phyloP scores from a whole-genome alignment of 1,139 yeast species.

The Debaryomyces robertsiae region DNA sequence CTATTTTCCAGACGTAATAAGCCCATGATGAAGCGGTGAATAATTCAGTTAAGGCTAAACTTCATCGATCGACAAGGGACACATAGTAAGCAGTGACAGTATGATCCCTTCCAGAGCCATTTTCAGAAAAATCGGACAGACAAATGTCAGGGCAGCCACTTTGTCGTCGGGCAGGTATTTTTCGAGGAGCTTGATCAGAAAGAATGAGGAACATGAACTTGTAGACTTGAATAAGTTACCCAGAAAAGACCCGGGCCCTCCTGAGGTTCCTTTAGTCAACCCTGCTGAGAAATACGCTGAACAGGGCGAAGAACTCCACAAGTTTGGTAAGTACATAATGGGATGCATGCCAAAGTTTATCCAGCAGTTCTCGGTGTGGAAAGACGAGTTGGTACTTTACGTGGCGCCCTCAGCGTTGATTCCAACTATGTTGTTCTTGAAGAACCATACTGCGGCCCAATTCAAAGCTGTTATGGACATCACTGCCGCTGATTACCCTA shows the following conservation, averaged over 20 bases:
- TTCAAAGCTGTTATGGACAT: constrained; percentile 78
- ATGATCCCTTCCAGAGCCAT: constrained; percentile 11
- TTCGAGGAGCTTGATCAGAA: constrained; percentile 12
- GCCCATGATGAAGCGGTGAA: neutral
- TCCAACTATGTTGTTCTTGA: constrained; percentile 70
- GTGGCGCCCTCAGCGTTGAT: constrained; percentile 76
- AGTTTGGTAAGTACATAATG: constrained; percentile 79
- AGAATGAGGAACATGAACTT: constrained; percentile 32
- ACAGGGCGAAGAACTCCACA: constrained; percentile 73
- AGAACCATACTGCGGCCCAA: constrained; percentile 80
- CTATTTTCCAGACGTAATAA: constrained; percentile 12
- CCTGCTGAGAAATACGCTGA: constrained; percentile 78
- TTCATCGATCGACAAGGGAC: neutral
- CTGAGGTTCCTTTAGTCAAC: constrained; percentile 64
- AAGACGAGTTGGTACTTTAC: constrained; percentile 79
- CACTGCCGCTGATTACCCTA: constrained; percentile 86
- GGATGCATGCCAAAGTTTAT: constrained; percentile 79
- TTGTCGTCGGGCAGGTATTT: constrained; percentile 15
- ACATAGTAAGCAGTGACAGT: neutral
- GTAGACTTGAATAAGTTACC: constrained; percentile 42
- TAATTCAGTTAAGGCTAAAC: no score
- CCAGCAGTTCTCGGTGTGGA: constrained; percentile 88
- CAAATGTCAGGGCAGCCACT: constrained; percentile 9
- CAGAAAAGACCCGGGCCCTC: constrained; percentile 38
- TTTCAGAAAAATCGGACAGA: constrained; percentile 9